These are phyloP conservation scores for Tricholoma sp. DNA, from an alignment of 768 basidiomycete species.

Conservation along the genomic window DNA sequence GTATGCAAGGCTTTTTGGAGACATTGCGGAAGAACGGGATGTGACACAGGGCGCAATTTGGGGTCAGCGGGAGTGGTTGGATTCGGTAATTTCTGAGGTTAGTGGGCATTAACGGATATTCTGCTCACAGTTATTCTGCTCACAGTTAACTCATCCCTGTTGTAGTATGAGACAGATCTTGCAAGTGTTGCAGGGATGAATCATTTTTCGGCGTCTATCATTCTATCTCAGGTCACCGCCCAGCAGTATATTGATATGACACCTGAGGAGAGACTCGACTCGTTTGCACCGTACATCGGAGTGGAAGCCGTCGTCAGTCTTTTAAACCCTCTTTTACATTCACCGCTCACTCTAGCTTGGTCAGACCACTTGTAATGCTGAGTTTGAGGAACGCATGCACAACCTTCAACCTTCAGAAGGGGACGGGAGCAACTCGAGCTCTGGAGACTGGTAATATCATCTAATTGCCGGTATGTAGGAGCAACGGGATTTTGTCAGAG, in stretches of 20 bases:
- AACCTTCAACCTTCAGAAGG: not conserved
- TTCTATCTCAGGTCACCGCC: slow-evolving; percentile 50
- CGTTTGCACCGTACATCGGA: slow-evolving; percentile 46
- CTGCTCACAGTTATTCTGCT: not conserved
- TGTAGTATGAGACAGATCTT: slow-evolving; percentile 59
- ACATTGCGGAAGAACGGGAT: slow-evolving; percentile 46
- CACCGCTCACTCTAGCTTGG: not conserved
- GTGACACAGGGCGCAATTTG: slow-evolving; percentile 41
- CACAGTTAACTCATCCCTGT: not conserved
- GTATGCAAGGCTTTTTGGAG: slow-evolving; percentile 52
- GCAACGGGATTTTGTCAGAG: too few relatives aligned
- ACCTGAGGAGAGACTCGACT: slow-evolving; percentile 40
- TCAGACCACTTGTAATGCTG: not conserved
- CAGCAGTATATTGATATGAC: slow-evolving; percentile 51
- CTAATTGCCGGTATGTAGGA: too few relatives aligned
- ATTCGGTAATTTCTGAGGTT: slow-evolving; percentile 50
- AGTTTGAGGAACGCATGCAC: not conserved
- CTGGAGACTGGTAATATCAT: too few relatives aligned
- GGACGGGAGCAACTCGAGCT: not conserved
- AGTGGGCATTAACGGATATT: slow-evolving; percentile 2
- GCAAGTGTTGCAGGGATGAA: slow-evolving; percentile 61
- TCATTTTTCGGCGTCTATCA: slow-evolving; percentile 58
- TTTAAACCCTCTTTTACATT: not conserved
- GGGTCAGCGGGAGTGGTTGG: slow-evolving; percentile 62
- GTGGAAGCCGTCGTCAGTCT: slow-evolving; percentile 46